Evolutionary conservation across 108 stramenopile species (phyloP), one percentile per base, ranked within the genome.

Genomic region (Skeletonema costatum): DNA sequence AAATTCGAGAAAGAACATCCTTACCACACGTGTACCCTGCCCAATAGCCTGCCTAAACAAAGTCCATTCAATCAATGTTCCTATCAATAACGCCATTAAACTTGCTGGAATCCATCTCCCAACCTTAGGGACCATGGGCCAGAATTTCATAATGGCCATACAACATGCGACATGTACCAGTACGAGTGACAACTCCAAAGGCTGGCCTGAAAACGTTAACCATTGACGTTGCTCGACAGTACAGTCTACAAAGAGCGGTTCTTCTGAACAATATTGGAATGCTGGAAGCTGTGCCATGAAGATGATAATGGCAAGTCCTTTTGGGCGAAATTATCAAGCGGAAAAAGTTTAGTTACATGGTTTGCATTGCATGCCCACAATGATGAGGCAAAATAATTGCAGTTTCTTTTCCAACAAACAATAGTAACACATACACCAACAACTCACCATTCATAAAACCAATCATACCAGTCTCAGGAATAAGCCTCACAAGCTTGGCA

Each of bases 381-480:
- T 16, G 44, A 46, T 4, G 0, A 5, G 12, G 11, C 39, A 12
- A 41, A 41, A 10, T 41, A 12, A 41, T 2, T 0, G 39, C 39
- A 41, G 2, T 41, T 12, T 11, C 11, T 2, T 2, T 11, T 11
- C 39, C 39, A 41, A 41, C 39, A 41, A 11, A 39, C 39, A 41
- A 11, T 8, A 41, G 10, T 2, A 46, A 46, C 14, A 46, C 16
- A 46, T n/a, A n/a, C 64, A 69, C 3, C 56, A 50, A 2, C 53
- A 25, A 56, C 53, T 56, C 53, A 56, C 84, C 88, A 62, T 87
- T 84, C 81, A 82, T 83, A 41, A 85, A 87, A n/a, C 87, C 87
- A 64, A 87, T 80, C 78, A 89, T 76, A 16, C 76, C 86, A 38
- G 86, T 79, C 70, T 89, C 81, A 11, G 88, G 86, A 64, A 89